phyloP scores from a whole-genome alignment of 2,329 filamentous ascomycete species.

The Sarocladium kiliense region DNA sequence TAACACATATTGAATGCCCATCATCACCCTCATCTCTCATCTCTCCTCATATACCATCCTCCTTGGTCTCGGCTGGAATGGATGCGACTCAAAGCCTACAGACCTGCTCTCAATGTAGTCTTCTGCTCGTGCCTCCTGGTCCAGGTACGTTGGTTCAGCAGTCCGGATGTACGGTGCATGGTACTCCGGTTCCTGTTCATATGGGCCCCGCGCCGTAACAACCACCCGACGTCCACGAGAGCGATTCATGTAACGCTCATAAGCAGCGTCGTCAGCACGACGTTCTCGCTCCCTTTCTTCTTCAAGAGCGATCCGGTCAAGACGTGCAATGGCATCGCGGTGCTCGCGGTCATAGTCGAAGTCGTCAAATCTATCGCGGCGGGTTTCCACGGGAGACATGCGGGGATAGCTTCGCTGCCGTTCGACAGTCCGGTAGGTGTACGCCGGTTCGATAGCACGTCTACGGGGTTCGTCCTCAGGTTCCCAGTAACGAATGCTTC shows the following conservation, averaged over 20 bases:
- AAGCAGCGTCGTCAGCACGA: not conserved
- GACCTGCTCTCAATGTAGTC: conserved; percentile 2
- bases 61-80: not conserved
- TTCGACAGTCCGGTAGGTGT: not conserved
- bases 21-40: not conserved
- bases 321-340: not conserved
- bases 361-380: not conserved
- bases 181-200: not conserved
- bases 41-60: conserved; percentile 10
- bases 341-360: not conserved
- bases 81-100: not conserved
- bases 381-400: not conserved
- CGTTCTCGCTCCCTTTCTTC: not conserved
- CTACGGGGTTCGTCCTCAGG: not conserved
- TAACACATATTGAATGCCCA: not conserved
- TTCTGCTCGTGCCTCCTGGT: not conserved
- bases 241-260: not conserved
- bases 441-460: not conserved
- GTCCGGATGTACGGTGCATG: conserved; percentile 3
- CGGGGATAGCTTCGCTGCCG: conserved; percentile 4
- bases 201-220: not conserved
- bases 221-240: not conserved
- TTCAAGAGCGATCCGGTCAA: not conserved
- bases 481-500: conserved; percentile 1
- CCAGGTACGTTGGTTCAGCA: not conserved